Conservation (phyloP, 306 rosid species). For the Fragaria vesca region DNA sequence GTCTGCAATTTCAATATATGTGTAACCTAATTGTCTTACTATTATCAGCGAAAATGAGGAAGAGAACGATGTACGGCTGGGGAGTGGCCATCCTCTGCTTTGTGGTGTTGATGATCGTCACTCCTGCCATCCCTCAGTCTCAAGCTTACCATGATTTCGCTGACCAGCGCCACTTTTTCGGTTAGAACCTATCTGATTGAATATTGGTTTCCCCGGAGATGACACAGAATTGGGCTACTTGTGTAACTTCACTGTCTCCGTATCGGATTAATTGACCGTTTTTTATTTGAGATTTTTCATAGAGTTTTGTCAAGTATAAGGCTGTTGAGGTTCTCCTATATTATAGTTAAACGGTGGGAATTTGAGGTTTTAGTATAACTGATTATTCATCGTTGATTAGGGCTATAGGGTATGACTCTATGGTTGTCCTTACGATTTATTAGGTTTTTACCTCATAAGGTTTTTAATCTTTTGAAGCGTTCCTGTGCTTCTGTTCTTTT, state of each 20-base stretch:
- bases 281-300: neutral
- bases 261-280: neutral
- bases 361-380: neutral
- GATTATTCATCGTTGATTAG: neutral
- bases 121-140: constrained; percentile 80
- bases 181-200: constrained; percentile 29
- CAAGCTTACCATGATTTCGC: constrained; percentile 83
- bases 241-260: neutral
- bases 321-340: neutral
- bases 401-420: neutral
- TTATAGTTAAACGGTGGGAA: neutral
- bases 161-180: constrained; percentile 71
- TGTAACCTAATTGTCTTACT: neutral
- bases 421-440: neutral
- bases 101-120: constrained; percentile 64
- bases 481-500: neutral
- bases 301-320: neutral
- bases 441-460: neutral
- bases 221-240: neutral
- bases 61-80: constrained; percentile 49
- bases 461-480: neutral
- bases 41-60: constrained; percentile 39
- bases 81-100: constrained; percentile 52
- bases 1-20: too few species aligned
- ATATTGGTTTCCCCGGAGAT: neutral